These are phyloP conservation scores for Talaromyces sp. DNA, from an alignment of 2,329 filamentous ascomycete species.

Conservation along the genomic window DNA sequence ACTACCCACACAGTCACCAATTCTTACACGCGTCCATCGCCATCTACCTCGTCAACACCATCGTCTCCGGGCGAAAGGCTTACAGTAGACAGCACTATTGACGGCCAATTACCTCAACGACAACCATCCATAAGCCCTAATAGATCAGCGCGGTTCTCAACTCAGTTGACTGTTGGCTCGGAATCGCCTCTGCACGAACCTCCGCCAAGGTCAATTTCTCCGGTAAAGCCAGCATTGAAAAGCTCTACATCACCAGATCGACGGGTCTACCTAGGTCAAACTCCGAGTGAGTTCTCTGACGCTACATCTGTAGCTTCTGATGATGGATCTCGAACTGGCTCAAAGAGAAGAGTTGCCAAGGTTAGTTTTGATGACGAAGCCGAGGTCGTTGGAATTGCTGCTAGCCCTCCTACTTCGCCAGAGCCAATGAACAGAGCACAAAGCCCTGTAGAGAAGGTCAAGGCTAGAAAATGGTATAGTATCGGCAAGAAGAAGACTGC, in stretches of 20 bases:
- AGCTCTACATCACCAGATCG: conserved; percentile 45
- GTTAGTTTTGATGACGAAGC: conserved; percentile 67
- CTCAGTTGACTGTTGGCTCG: conserved; percentile 48
- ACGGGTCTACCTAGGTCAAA: conserved; percentile 26
- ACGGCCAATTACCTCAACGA: conserved; percentile 5
- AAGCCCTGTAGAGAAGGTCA: conserved; percentile 35
- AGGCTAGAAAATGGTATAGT: conserved; percentile 36
- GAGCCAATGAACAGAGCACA: conserved; percentile 32
- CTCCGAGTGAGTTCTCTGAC: conserved; percentile 55
- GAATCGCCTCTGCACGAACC: conserved; percentile 54
- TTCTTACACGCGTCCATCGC: conserved; percentile 10
- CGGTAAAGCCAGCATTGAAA: conserved; percentile 61
- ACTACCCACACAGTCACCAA: conserved; percentile 1
- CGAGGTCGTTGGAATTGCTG: conserved; percentile 46
- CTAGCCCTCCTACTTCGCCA: conserved; percentile 40
- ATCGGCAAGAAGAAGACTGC: conserved; percentile 33
- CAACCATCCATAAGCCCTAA: conserved; percentile 43
- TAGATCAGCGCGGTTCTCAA: conserved; percentile 56
- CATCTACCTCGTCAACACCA: conserved; percentile 16
- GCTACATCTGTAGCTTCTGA: conserved; percentile 49
- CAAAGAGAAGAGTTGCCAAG: conserved; percentile 53
- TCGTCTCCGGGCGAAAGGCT: conserved; percentile 17
- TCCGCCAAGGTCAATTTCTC: conserved; percentile 57
- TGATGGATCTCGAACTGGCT: conserved; percentile 38
- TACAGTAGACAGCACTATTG: conserved; percentile 3